phyloP scores from a whole-genome alignment of 2,329 filamentous ascomycete species.

The Fusarium sp. region DNA sequence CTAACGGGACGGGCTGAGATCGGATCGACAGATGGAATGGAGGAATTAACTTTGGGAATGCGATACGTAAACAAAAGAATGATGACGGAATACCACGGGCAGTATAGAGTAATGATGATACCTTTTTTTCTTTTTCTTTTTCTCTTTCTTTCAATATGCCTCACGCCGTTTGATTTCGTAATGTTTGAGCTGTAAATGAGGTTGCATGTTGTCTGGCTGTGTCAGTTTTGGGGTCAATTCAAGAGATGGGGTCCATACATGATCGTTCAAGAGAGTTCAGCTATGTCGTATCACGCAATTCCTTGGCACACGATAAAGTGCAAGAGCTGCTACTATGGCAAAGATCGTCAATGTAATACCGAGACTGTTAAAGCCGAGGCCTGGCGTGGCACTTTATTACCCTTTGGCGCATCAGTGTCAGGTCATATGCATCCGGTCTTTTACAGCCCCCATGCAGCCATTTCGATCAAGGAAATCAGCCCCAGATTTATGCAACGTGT shows the following conservation, averaged over 20 bases:
- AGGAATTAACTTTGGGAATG: too few species aligned
- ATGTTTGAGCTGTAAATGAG: too few species aligned
- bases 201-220: too few species aligned
- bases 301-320: neutral
- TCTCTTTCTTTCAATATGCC: neutral
- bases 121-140: neutral
- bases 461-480: neutral
- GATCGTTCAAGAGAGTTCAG: neutral
- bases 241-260: neutral
- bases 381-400: neutral
- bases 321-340: neutral
- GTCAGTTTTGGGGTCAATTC: too few species aligned
- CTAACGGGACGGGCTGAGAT: neutral
- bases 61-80: too few species aligned
- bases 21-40: neutral
- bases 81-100: neutral
- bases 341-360: neutral
- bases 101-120: neutral
- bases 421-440: neutral
- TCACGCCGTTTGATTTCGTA: neutral
- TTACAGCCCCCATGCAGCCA: too few species aligned
- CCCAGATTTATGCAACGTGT: neutral
- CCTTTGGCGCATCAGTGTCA: neutral
- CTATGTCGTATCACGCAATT: neutral
- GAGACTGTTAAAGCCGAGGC: neutral